These are phyloP conservation scores for Pittosporum tobira DNA, from an alignment of 129 eudicot genomes.

Conservation along the genomic window DNA sequence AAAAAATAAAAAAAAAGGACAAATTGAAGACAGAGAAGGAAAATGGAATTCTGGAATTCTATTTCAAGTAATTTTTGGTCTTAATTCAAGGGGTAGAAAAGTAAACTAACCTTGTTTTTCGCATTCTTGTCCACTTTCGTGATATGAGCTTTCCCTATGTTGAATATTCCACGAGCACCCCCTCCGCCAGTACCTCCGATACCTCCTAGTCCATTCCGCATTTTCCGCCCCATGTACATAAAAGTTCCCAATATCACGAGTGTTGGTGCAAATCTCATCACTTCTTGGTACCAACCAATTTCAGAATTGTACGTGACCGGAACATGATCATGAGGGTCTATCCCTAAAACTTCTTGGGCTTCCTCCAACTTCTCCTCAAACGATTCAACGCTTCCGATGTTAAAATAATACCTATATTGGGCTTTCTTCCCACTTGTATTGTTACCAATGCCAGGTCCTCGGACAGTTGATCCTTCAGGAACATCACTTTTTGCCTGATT, in stretches of 20 bases:
- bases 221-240: slow-evolving; percentile 27
- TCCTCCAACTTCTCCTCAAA: slow-evolving; percentile 75
- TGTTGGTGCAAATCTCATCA: slow-evolving; percentile 31
- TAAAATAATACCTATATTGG: slow-evolving; percentile 40
- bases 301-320: slow-evolving; percentile 48
- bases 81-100: too few species aligned
- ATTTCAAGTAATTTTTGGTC: too few species aligned
- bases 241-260: slow-evolving; percentile 35
- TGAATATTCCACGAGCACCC: slow-evolving; percentile 46
- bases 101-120: slow-evolving; percentile 53
- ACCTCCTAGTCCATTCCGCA: slow-evolving; percentile 33
- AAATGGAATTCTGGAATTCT: too few species aligned
- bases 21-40: too few species aligned
- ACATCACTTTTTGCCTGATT: slow-evolving; percentile 30
- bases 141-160: slow-evolving; percentile 51
- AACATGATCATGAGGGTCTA: slow-evolving; percentile 50
- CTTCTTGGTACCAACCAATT: slow-evolving; percentile 35
- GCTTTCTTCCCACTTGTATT: too few species aligned
- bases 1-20: background rate
- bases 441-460: too few species aligned
- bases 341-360: slow-evolving; percentile 51
- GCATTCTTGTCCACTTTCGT: slow-evolving; percentile 60
- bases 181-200: slow-evolving; percentile 38
- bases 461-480: slow-evolving; percentile 10
- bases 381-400: slow-evolving; percentile 57